These are phyloP conservation scores for Chlamydomonas sp. DNA, from an alignment of 139 green algal species.

Conservation along the genomic window DNA sequence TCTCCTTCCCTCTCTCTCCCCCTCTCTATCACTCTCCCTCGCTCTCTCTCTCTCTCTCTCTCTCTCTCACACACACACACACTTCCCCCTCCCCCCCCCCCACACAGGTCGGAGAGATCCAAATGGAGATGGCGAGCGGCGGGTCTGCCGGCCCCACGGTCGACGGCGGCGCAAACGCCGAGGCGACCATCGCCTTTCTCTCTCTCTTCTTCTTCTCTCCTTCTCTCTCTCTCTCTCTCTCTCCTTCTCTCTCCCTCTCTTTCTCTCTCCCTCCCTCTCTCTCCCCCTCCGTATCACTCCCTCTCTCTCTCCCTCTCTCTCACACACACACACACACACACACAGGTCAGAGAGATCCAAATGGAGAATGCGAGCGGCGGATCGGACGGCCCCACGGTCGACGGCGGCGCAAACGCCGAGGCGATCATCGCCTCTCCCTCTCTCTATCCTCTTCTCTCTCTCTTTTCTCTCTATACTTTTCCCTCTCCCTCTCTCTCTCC, in stretches of 20 bases:
- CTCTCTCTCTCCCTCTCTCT: too few relatives aligned
- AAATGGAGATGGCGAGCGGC: conserved; percentile 35
- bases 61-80: too few relatives aligned
- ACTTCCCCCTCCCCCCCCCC: too few relatives aligned
- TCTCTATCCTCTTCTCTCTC: neutral
- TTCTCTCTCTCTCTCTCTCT: too few relatives aligned
- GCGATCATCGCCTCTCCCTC: neutral
- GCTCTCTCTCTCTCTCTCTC: neutral
- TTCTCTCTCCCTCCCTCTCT: neutral
- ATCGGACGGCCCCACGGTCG: neutral
- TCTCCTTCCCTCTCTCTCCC: neutral
- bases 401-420: too few relatives aligned
- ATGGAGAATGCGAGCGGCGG: neutral
- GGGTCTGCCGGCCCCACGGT: too few relatives aligned
- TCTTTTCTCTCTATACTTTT: neutral
- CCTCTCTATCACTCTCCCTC: neutral
- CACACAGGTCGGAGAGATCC: conserved; percentile 30
- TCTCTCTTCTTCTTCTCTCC: neutral
- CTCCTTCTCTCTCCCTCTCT: too few relatives aligned
- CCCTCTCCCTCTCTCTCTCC: neutral
- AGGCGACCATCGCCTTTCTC: too few relatives aligned
- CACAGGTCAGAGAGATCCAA: conserved; percentile 10
- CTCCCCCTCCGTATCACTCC: neutral
- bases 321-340: too few relatives aligned
- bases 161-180: too few relatives aligned